Percentiles rank a stretch among this genome's conserved stretches.
Evolutionary conservation across 2,329 filamentous ascomycete species (phyloP).

Genomic region (Xylogone sp.): DNA sequence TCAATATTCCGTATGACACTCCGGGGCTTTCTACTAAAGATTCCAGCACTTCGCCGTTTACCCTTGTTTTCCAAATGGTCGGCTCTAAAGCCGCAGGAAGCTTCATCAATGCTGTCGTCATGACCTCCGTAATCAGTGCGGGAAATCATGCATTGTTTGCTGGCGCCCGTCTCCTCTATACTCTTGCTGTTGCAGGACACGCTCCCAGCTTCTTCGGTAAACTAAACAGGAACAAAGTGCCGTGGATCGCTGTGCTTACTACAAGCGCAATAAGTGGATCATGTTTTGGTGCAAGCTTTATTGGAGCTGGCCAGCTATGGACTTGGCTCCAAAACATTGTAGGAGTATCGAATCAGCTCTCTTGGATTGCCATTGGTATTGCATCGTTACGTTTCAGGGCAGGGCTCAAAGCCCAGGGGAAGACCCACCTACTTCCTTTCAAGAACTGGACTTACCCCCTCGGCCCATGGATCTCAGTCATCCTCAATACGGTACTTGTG

Average conservation of each 20-base stretch:
- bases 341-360: constrained; percentile 64
- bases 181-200: constrained; percentile 49
- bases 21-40: constrained; percentile 37
- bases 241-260: constrained; percentile 50
- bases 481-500: constrained; percentile 56
- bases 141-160: constrained; percentile 58
- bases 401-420: constrained; percentile 52
- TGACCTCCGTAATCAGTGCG: constrained; percentile 55
- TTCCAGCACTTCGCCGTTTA: constrained; percentile 49
- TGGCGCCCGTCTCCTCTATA: constrained; percentile 53
- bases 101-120: constrained; percentile 59
- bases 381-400: constrained; percentile 62
- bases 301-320: constrained; percentile 62
- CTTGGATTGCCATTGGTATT: constrained; percentile 62
- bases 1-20: constrained; percentile 56
- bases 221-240: constrained; percentile 46
- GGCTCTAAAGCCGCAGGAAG: constrained; percentile 51
- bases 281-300: constrained; percentile 63
- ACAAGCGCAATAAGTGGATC: constrained; percentile 52
- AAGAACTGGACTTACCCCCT: constrained; percentile 65
- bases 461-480: constrained; percentile 53
- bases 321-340: constrained; percentile 65
- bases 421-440: constrained; percentile 59
- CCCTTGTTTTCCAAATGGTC: constrained; percentile 56
- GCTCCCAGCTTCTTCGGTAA: constrained; percentile 52